Evolutionary conservation across 1,139 yeast genomes (phyloP), one percentile per base, ranked within the genome.

Genomic region (Lodderomyces theae): DNA sequence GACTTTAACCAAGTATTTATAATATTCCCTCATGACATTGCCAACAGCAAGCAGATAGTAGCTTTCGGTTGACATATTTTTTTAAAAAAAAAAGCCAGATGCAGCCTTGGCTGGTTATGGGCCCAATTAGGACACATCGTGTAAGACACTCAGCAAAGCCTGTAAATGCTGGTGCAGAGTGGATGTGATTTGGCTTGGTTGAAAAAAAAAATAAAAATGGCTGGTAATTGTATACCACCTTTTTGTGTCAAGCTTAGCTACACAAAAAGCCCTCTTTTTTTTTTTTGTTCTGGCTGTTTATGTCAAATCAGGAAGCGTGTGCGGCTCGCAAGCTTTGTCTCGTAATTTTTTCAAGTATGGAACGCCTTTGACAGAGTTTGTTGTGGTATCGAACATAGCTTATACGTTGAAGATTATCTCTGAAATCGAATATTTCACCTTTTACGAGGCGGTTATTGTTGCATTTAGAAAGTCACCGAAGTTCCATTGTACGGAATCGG

Each of bases 391-490:
- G 29, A 28, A 15, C 6, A 18, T 15, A 28, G 31, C 31, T 28
- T 28, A 17, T n/a, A n/a, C n/a, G n/a, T n/a, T n/a, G n/a, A n/a
- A n/a, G n/a, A n/a, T n/a, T n/a, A n/a, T n/a, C n/a, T n/a, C n/a
- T n/a, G n/a, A n/a, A n/a, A n/a, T n/a, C n/a, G n/a, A n/a, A n/a
- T n/a, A n/a, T n/a, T 25, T 25, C 5, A n/a, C 15, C 16, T 25
- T 28, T 28, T 28, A 28, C 31, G 31, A 28, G 18, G 29, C 29
- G 29, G 15, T 5, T 25, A 25, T 25, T 25, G 29, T 25, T 25
- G n/a, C 29, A 25, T 8, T 8, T 25, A 8, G 8, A 16, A n/a
- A 7, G n/a, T 12, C 5, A 10, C 26, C 11, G 11, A 10, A n/a
- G n/a, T n/a, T n/a, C n/a, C n/a, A n/a, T n/a, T n/a, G n/a, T n/a